Conservation (phyloP, 345 rosid species). For the Salix viminalis region DNA sequence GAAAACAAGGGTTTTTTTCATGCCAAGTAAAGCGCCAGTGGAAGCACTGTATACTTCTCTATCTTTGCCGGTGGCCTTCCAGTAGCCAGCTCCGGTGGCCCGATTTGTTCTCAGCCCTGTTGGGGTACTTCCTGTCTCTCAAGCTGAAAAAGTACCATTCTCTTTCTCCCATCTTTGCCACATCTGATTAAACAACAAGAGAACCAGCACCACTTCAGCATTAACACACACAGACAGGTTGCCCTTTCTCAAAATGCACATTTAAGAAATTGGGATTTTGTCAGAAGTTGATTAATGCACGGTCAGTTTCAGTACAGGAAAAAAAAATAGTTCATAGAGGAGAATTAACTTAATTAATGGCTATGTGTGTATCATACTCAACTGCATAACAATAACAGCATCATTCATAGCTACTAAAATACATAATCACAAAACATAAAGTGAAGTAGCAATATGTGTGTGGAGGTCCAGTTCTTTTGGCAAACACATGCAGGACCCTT, state of each 20-base stretch:
- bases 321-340: neutral
- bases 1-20: slow-evolving; percentile 85
- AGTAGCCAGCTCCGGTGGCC: slow-evolving; percentile 85
- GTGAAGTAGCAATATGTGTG: neutral
- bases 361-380: slow-evolving; percentile 14
- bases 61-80: slow-evolving; percentile 95
- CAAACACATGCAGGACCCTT: no score
- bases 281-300: neutral
- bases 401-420: no score
- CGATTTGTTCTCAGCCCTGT: slow-evolving; percentile 83
- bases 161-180: slow-evolving; percentile 84
- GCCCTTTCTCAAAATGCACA: no score
- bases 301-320: neutral
- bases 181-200: slow-evolving; percentile 31
- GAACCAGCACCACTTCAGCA: neutral
- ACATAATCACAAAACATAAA: neutral
- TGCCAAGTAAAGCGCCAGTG: slow-evolving; percentile 61
- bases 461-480: neutral
- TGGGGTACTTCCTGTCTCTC: slow-evolving; percentile 90
- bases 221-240: no score
- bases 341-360: neutral
- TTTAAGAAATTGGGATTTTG: neutral
- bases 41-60: slow-evolving; percentile 55
- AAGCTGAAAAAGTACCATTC: slow-evolving; percentile 90
- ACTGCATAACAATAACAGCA: slow-evolving; percentile 6